Conservation (phyloP, 805 yeast species). For the Candida tibetensis region DNA sequence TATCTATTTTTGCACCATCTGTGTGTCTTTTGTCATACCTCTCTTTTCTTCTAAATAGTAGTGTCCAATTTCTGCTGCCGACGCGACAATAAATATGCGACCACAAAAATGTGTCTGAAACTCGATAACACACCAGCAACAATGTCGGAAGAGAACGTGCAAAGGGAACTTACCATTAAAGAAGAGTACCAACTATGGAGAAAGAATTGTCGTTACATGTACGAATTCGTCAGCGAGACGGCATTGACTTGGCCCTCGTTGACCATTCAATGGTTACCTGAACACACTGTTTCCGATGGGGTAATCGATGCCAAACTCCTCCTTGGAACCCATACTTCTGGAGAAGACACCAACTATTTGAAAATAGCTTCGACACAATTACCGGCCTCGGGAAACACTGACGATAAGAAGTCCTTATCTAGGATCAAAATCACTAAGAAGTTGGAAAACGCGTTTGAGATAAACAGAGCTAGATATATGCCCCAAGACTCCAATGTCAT, state of each 20-base stretch:
- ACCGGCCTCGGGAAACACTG: slow-evolving; percentile 38
- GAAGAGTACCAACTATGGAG: slow-evolving; percentile 80
- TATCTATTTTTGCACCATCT: too few relatives aligned
- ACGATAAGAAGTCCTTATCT: slow-evolving; percentile 39
- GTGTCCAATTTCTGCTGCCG: too few relatives aligned
- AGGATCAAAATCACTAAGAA: slow-evolving; percentile 61
- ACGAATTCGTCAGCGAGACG: slow-evolving; percentile 77
- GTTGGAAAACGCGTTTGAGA: slow-evolving; percentile 58
- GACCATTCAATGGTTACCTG: slow-evolving; percentile 75
- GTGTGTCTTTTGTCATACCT: too few relatives aligned
- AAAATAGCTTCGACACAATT: slow-evolving; percentile 62
- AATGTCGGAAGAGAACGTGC: slow-evolving; percentile 12
- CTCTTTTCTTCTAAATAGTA: too few relatives aligned
- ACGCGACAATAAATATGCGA: background rate
- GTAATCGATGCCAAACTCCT: slow-evolving; percentile 50
- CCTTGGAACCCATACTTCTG: slow-evolving; percentile 73
- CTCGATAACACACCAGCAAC: background rate
- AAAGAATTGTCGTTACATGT: slow-evolving; percentile 77
- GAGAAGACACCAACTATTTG: slow-evolving; percentile 61
- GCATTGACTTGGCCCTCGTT: slow-evolving; percentile 81
- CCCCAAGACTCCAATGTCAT: slow-evolving; percentile 56
- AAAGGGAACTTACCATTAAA: slow-evolving; percentile 45
- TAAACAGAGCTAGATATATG: slow-evolving; percentile 69
- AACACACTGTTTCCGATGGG: slow-evolving; percentile 19
- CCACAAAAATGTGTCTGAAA: background rate